A percentile compares a stretch with the other conserved stretches of the same genome.
Conservation (phyloP, 306 rosid genomes). For the Crotalaria pallida region DNA sequence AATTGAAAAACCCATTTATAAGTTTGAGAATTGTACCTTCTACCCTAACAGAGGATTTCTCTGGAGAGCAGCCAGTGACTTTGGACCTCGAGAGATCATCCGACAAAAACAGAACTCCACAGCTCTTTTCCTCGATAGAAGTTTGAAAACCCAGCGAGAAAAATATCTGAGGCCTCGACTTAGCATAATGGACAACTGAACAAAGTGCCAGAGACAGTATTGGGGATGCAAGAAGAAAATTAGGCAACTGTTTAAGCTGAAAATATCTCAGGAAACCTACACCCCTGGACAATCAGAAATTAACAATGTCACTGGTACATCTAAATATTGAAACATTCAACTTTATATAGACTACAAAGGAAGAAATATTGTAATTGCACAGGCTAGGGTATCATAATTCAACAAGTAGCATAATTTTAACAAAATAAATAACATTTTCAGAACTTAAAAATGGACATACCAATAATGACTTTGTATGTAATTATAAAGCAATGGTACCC, state of each 20-base stretch:
- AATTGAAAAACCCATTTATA: slow-evolving; percentile 17
- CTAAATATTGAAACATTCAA: slow-evolving; percentile 1
- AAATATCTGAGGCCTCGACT: slow-evolving; percentile 57
- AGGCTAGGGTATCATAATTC: neutral
- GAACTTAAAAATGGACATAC: slow-evolving; percentile 57
- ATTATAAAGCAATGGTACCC: slow-evolving; percentile 72
- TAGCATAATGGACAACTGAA: slow-evolving; percentile 66
- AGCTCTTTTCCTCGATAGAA: slow-evolving; percentile 42
- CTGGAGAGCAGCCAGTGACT: slow-evolving; percentile 7
- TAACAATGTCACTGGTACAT: slow-evolving; percentile 15
- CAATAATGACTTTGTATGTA: slow-evolving; percentile 89
- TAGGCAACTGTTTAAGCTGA: slow-evolving; percentile 80
- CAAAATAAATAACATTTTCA: slow-evolving; percentile 1
- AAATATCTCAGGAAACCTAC: slow-evolving; percentile 88
- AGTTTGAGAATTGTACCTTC: slow-evolving; percentile 41
- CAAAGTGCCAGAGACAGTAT: slow-evolving; percentile 64
- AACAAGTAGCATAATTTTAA: neutral
- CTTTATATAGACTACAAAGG: neutral
- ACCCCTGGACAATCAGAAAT: slow-evolving; percentile 56
- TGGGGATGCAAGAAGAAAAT: slow-evolving; percentile 86
- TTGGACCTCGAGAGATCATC: slow-evolving; percentile 31
- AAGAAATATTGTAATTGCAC: neutral
- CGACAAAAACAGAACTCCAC: slow-evolving; percentile 40
- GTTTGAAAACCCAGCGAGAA: slow-evolving; percentile 73
- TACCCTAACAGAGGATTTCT: slow-evolving; percentile 32